Evolutionary conservation across 768 basidiomycete genomes (phyloP), one percentile per base, ranked within the genome.

Genomic region (Rickenella mellea): DNA sequence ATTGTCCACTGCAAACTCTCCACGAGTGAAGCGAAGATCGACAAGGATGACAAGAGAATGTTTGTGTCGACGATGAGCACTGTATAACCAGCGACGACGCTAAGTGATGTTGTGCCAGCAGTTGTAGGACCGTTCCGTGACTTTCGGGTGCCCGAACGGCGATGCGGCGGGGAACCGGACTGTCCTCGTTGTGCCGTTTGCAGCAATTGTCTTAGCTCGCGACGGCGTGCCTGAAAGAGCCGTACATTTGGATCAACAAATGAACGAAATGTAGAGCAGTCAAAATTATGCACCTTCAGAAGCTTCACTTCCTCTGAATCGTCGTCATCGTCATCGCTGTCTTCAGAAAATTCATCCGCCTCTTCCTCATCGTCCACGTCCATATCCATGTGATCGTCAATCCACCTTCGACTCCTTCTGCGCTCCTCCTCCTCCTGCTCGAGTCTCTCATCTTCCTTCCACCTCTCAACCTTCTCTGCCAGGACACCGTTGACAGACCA

Each of bases 11-110:
- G 68, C 14, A 78, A 62, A 46, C 78, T 80, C 58, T 94, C 88
- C 40, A 97, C 69, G 45, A 98, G 68, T 10, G 80, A 73, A 0
- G 74, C 60, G 45, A 99, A 70, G 49, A 83, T 67, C 0, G 78
- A 59, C 4, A 97, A 68, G 0, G 89, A 90, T 0, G 88, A 84
- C 12, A 98, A 72, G 0, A 99, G 68, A 43, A 97, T 87, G 64
- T 98, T 98, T 37, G 94, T 97, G 62, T 98, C 94, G 54, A 94
- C 68, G 22, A 99, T 82, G 44, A 99, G 81, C 33, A 84, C 69
- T 9, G 90, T 90, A 62, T 91, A 96, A 2, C 94, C 94, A 3
- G 87, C 73, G 5, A 86, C 65, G 50, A 90, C 74, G 37, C 67
- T 64, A 14, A 86, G 58, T 7, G 63, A 60, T 10, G 70, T 63